Base-by-base conservation (phyloP, 2,329 filamentous ascomycete genomes). In the Mycogone perniciosa region DNA sequence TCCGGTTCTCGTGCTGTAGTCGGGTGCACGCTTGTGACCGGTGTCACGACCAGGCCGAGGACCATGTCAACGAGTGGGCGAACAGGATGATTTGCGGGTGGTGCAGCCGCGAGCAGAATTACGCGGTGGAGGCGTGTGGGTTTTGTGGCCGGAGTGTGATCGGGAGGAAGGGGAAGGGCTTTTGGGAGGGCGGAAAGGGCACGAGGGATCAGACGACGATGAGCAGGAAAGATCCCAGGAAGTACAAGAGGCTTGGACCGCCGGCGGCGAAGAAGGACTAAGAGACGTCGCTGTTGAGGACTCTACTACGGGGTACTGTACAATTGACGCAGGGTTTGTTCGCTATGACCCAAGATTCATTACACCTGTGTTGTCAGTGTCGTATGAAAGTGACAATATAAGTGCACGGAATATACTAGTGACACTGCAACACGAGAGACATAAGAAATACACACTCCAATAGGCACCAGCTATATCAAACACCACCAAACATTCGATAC, bases 161-260 rank as follows among this genome's bases (percentile, higher is more conserved):
- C 47, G 83, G 86, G 0, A 75, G 69, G 56, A 84, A 81, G 62
- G 80, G 80, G 3, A 68, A 64, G 40, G 89, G 89, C 0, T 95
- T 90, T 68, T 95, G 89, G 89, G 89, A 95, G 71, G 89, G 89
- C 8, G 89, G 89, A 1, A 89, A 86, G 65, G 87, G 87, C 1
- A 91, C 87, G n/a, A 74, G 88, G 54, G 86, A 90, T 63, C 80
- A 75, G 66, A 71, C 69, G 31, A 70, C 76, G 60, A 91, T 91
- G 88, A 87, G 82, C 60, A 76, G 83, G 53, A 89, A 89, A 68
- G 86, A 89, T 67, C 83, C 83, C 62, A 77, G 86, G 61, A 89
- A 89, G 73, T 83, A 82, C 64, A 85, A 83, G 64, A 74, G 85
- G 46, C 63, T 80, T 38, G 80, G 61, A 54, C 70, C 66, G 61